These are phyloP conservation scores for Tetracladium maxilliforme DNA, from an alignment of 2,329 filamentous ascomycete genomes.

Conservation along the genomic window DNA sequence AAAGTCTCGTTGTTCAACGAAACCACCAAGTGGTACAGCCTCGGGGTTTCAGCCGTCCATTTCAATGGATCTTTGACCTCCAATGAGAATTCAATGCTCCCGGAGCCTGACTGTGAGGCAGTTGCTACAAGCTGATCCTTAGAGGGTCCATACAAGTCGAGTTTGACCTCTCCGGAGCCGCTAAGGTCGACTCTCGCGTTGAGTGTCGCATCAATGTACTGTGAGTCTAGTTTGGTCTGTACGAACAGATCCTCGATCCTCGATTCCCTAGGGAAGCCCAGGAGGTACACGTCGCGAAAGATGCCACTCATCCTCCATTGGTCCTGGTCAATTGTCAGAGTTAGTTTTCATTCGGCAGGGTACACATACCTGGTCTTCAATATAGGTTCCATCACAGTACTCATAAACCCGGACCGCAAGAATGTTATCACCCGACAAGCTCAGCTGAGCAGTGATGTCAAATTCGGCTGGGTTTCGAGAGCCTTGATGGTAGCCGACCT, in stretches of 20 bases:
- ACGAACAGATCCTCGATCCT: slow-evolving; percentile 44
- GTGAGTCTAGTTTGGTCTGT: slow-evolving; percentile 33
- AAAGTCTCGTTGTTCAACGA: slow-evolving; percentile 26
- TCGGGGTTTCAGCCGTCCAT: slow-evolving; percentile 54
- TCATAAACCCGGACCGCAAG: slow-evolving; percentile 55
- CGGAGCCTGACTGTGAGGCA: too few relatives aligned
- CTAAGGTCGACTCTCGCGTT: slow-evolving; percentile 29
- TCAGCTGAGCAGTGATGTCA: slow-evolving; percentile 41
- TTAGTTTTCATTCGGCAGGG: slow-evolving; percentile 2
- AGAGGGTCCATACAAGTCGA: slow-evolving; percentile 29
- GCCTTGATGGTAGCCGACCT: slow-evolving; percentile 55
- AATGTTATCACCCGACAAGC: slow-evolving; percentile 29
- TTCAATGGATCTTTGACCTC: slow-evolving; percentile 38
- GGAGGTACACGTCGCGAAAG: slow-evolving; percentile 49
- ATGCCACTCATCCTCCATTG: slow-evolving; percentile 57
- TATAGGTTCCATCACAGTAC: slow-evolving; percentile 54
- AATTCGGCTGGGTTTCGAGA: slow-evolving; percentile 56
- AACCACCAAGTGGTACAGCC: slow-evolving; percentile 40
- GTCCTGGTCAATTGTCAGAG: slow-evolving; percentile 23
- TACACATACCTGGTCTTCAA: slow-evolving; percentile 38
- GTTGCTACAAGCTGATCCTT: slow-evolving; percentile 16
- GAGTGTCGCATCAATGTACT: slow-evolving; percentile 34
- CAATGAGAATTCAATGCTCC: too few relatives aligned
- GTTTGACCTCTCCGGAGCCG: slow-evolving; percentile 14
- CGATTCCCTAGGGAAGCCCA: slow-evolving; percentile 34